These are phyloP conservation scores for Penicillium antarcticum DNA, from an alignment of 495 filamentous ascomycete species.

Conservation along the genomic window DNA sequence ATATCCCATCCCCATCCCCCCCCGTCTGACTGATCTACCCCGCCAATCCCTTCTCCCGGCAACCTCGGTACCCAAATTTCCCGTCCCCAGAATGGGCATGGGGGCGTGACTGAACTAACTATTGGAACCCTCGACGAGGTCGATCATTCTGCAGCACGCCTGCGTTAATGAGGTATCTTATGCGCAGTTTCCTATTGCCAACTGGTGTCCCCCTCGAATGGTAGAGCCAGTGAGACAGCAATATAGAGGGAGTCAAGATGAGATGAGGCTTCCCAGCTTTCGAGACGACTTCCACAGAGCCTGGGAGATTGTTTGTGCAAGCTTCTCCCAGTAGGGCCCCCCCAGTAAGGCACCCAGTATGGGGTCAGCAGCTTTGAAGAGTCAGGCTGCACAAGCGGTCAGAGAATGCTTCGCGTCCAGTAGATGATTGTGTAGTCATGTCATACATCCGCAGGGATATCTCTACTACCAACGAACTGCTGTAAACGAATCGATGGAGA, in stretches of 20 bases:
- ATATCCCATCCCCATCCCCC: neutral
- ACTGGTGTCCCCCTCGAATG: conserved; percentile 21
- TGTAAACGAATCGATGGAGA: conserved; percentile 3
- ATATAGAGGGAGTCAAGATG: neutral
- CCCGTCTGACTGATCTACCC: neutral
- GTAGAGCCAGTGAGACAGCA: conserved; percentile 5
- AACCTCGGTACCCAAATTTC: conserved; percentile 3
- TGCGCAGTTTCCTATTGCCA: conserved; percentile 13
- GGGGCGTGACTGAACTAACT: neutral
- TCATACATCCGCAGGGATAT: conserved; percentile 19
- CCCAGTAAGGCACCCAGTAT: neutral
- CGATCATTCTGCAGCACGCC: neutral
- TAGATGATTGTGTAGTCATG: conserved; percentile 15
- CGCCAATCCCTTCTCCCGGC: neutral
- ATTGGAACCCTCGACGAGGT: conserved; percentile 1
- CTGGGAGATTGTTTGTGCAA: conserved; percentile 6
- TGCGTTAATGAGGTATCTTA: conserved; percentile 1
- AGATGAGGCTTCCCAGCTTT: neutral
- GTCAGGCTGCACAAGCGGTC: conserved; percentile 11
- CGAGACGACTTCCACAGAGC: conserved; percentile 5
- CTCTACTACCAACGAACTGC: conserved; percentile 2
- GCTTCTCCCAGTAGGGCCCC: neutral
- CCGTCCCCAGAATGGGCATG: neutral
- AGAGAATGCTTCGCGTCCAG: conserved; percentile 18
- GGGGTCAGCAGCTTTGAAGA: conserved; percentile 12